These are phyloP conservation scores for Neurospora tetrasperma DNA, from an alignment of 495 filamentous ascomycete species.

Conservation along the genomic window DNA sequence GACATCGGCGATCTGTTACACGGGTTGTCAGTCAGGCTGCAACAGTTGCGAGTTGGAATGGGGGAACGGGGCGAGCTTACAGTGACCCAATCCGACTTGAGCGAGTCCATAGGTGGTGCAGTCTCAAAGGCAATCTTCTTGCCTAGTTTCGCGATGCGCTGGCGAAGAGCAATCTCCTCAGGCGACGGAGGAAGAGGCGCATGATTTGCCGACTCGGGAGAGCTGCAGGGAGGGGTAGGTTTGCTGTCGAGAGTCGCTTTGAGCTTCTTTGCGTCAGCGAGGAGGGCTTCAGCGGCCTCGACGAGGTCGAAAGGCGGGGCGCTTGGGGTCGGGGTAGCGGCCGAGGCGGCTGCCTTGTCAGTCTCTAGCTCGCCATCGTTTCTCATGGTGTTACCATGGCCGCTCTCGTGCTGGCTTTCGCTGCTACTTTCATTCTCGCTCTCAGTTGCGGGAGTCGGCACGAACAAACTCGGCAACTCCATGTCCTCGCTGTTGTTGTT, in stretches of 20 bases:
- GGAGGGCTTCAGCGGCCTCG: conserved; percentile 15
- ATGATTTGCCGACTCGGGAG: neutral
- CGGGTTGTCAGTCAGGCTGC: neutral
- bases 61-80: conserved; percentile 3
- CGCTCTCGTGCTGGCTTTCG: neutral
- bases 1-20: conserved; percentile 11
- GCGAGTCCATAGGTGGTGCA: conserved; percentile 8
- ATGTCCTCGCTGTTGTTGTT: neutral
- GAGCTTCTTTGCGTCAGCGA: conserved; percentile 14
- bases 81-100: conserved; percentile 18
- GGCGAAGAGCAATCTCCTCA: conserved; percentile 3
- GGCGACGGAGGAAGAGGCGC: neutral
- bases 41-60: no score
- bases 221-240: neutral
- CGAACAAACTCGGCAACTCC: neutral
- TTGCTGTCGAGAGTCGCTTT: neutral
- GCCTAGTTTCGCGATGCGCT: conserved; percentile 10
- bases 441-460: neutral
- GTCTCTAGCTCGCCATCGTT: neutral
- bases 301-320: conserved; percentile 12
- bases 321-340: neutral
- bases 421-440: neutral
- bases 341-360: neutral
- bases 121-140: conserved; percentile 16
- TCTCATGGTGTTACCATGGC: neutral